These are phyloP conservation scores for Neofusicoccum cordaticola DNA, from an alignment of 2,329 filamentous ascomycete species.

Conservation along the genomic window DNA sequence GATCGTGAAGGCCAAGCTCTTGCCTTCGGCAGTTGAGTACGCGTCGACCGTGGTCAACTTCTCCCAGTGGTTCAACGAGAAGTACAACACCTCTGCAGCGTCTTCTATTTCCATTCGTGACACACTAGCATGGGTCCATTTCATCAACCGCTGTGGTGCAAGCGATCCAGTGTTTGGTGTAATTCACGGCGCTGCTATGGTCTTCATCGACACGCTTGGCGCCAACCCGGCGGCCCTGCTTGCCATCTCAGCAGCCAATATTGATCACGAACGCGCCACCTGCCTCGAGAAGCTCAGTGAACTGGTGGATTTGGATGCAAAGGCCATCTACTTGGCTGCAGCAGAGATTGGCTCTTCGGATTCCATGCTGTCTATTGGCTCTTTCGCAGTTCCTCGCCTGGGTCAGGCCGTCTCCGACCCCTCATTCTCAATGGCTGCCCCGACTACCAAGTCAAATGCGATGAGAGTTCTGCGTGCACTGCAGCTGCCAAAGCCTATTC, in stretches of 20 bases:
- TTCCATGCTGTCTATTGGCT: slow-evolving; percentile 63
- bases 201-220: slow-evolving; percentile 92
- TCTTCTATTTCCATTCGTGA: slow-evolving; percentile 88
- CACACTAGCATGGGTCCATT: slow-evolving; percentile 88
- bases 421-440: slow-evolving; percentile 78
- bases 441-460: slow-evolving; percentile 84
- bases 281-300: slow-evolving; percentile 72
- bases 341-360: slow-evolving; percentile 58
- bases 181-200: slow-evolving; percentile 87
- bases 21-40: slow-evolving; percentile 52
- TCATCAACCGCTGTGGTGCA: slow-evolving; percentile 68
- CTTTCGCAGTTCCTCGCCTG: slow-evolving; percentile 65
- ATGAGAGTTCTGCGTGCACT: slow-evolving; percentile 89
- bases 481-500: slow-evolving; percentile 83
- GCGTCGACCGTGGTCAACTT: slow-evolving; percentile 76
- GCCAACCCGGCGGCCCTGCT: slow-evolving; percentile 90
- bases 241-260: slow-evolving; percentile 65
- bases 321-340: slow-evolving; percentile 61
- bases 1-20: slow-evolving; percentile 77
- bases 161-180: slow-evolving; percentile 52
- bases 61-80: slow-evolving; percentile 85
- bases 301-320: slow-evolving; percentile 64
- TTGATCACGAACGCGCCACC: slow-evolving; percentile 66
- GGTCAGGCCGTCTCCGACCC: slow-evolving; percentile 51
- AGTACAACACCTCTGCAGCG: slow-evolving; percentile 70